Evolutionary conservation across 1,139 yeast species (phyloP).

Genomic region (Kurtzmaniella quercitrusa): DNA sequence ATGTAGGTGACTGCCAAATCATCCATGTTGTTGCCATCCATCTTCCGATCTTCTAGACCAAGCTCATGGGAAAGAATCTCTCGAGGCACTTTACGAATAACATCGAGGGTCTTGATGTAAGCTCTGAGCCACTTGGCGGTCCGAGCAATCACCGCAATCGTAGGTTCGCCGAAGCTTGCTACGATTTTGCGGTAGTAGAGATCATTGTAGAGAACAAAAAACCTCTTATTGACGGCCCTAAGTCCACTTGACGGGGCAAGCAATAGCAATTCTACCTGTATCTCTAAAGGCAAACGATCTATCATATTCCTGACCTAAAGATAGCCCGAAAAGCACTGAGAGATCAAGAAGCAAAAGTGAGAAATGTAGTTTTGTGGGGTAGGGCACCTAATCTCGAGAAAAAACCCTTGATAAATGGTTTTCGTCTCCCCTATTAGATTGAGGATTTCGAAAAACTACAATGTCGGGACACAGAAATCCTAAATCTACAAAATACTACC

Average conservation of each 20-base stretch:
- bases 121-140: conserved; percentile 39
- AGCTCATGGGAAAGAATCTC: conserved; percentile 22
- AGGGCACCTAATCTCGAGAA: not conserved
- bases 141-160: conserved; percentile 22
- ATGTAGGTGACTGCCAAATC: conserved; percentile 22
- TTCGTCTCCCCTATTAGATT: too few relatives aligned
- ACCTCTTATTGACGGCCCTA: conserved; percentile 37
- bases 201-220: conserved; percentile 48
- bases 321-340: not conserved
- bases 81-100: conserved; percentile 28
- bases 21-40: not conserved
- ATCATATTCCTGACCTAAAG: conserved; percentile 15
- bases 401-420: not conserved
- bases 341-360: not conserved
- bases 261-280: conserved; percentile 38
- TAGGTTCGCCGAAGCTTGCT: conserved; percentile 39
- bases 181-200: conserved; percentile 41
- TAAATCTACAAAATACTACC: too few relatives aligned
- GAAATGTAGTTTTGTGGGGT: not conserved
- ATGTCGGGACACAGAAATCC: too few relatives aligned
- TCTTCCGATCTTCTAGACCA: conserved; percentile 18
- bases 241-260: conserved; percentile 41
- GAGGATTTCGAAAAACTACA: too few relatives aligned
- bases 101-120: conserved; percentile 46
- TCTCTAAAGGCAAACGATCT: conserved; percentile 45